These are phyloP conservation scores for Solanum bukasovii DNA, from an alignment of 257 asterid genomes.

Conservation along the genomic window DNA sequence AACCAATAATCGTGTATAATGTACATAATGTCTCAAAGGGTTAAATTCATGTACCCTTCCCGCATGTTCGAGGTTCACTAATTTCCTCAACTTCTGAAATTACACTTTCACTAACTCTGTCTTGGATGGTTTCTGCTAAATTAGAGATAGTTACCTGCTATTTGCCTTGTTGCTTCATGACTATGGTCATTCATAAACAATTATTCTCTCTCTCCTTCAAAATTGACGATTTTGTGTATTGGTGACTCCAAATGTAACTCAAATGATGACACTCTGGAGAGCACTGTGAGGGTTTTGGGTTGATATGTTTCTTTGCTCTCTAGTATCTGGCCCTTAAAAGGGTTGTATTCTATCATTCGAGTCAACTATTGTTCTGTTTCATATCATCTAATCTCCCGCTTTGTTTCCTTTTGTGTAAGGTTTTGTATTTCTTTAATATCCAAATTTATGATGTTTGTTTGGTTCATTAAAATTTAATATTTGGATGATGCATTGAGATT, in stretches of 20 bases:
- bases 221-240: background rate
- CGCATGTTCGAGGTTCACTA: background rate
- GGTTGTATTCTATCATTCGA: background rate
- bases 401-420: background rate
- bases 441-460: background rate
- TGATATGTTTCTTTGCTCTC: background rate
- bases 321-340: background rate
- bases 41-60: background rate
- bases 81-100: background rate
- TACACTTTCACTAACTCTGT: background rate
- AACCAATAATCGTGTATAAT: background rate
- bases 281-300: background rate
- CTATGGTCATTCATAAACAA: background rate
- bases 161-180: background rate
- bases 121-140: background rate
- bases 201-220: background rate
- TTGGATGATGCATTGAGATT: background rate
- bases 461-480: background rate
- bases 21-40: background rate
- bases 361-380: background rate
- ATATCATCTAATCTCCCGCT: background rate
- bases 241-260: background rate
- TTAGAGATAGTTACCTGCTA: background rate
- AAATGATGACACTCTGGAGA: background rate
- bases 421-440: background rate